Conservation (phyloP, 768 basidiomycete genomes). For the Piloderma croceum region DNA sequence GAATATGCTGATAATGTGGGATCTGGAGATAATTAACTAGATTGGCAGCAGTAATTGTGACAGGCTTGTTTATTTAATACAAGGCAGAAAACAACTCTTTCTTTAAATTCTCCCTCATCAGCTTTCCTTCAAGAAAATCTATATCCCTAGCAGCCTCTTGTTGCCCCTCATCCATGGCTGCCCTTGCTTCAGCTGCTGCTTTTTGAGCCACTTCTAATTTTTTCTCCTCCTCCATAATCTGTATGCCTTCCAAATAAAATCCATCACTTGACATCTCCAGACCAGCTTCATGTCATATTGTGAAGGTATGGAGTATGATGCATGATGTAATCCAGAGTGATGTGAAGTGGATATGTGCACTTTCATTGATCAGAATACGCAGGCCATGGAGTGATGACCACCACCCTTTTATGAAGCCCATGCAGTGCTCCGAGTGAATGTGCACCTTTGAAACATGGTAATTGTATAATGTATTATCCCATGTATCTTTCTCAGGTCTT, state of each 20-base stretch:
- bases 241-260: constrained; percentile 4
- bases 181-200: neutral
- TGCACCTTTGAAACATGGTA: constrained; percentile 22
- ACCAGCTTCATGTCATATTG: constrained; percentile 13
- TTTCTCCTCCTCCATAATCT: neutral
- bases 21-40: too few species aligned
- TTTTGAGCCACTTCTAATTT: neutral
- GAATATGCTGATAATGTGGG: too few species aligned
- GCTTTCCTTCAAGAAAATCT: constrained; percentile 13
- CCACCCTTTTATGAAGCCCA: constrained; percentile 27
- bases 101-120: constrained; percentile 19
- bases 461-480: constrained; percentile 17
- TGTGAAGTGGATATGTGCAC: constrained; percentile 13
- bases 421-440: constrained; percentile 26
- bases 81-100: constrained; percentile 9
- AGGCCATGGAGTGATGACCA: constrained; percentile 23
- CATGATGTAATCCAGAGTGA: constrained; percentile 26
- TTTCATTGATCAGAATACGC: constrained; percentile 17
- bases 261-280: constrained; percentile 5
- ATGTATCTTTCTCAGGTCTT: constrained; percentile 18
- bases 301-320: constrained; percentile 26
- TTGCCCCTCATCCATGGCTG: neutral
- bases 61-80: neutral
- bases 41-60: neutral
- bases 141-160: constrained; percentile 8